Conservation (phyloP, 1,284 basidiomycete genomes). For the Heterobasidion occidentale region DNA sequence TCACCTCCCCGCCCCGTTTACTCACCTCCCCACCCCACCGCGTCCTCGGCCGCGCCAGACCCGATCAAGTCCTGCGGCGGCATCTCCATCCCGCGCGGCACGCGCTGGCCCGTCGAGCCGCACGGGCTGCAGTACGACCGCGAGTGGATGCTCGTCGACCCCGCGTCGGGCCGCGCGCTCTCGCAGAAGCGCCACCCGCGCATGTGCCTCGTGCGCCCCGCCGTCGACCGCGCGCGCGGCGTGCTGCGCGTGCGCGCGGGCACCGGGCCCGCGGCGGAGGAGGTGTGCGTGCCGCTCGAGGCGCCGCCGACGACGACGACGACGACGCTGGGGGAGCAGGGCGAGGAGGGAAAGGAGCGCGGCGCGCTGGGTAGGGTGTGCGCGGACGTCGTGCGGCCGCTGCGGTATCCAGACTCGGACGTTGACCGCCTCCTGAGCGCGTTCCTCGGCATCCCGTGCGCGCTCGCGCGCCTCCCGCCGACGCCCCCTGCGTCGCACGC, state of each 20-base stretch:
- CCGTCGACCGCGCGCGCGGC: neutral
- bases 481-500: neutral
- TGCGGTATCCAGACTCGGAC: neutral
- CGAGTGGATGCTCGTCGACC: neutral
- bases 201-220: neutral
- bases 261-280: neutral
- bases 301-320: no score
- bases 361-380: neutral
- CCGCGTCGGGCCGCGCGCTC: neutral
- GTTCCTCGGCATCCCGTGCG: neutral
- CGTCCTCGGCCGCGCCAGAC: neutral
- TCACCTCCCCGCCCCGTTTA: no score
- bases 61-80: neutral
- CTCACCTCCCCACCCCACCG: no score
- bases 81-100: neutral
- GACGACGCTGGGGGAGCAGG: no score
- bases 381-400: neutral
- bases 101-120: neutral
- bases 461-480: neutral
- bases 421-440: neutral
- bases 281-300: neutral
- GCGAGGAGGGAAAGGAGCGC: neutral
- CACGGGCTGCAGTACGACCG: neutral
- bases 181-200: neutral
- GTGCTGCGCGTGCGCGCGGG: neutral